phyloP scores from a whole-genome alignment of 2,329 filamentous ascomycete species.

The Penicillium sp. region DNA sequence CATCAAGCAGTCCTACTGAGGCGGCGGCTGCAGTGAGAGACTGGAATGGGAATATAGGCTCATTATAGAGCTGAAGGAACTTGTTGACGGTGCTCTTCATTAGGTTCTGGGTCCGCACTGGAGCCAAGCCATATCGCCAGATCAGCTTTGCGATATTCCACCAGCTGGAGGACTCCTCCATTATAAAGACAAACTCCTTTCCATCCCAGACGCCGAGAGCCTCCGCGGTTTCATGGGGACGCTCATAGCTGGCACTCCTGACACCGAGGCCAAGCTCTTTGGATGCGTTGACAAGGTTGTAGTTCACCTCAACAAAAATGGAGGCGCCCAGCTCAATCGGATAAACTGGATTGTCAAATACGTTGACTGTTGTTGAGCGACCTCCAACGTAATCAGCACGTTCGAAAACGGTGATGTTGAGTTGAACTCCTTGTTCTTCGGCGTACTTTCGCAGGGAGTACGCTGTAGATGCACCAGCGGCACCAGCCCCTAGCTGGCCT shows the following conservation, averaged over 20 bases:
- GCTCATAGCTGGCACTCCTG: slow-evolving; percentile 53
- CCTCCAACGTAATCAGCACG: slow-evolving; percentile 78
- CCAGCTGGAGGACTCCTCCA: slow-evolving; percentile 69
- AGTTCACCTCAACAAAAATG: slow-evolving; percentile 86
- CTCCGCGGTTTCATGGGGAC: slow-evolving; percentile 50
- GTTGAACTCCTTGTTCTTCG: slow-evolving; percentile 58
- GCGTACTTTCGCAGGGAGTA: slow-evolving; percentile 80
- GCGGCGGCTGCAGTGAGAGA: slow-evolving; percentile 72
- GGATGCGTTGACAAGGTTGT: slow-evolving; percentile 77
- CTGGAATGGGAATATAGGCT: slow-evolving; percentile 81
- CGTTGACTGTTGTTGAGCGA: slow-evolving; percentile 81
- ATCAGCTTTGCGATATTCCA: slow-evolving; percentile 80
- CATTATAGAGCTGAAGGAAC: slow-evolving; percentile 81
- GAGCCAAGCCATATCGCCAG: slow-evolving; percentile 84
- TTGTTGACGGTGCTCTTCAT: slow-evolving; percentile 72
- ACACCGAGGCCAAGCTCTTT: slow-evolving; percentile 71
- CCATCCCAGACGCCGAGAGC: slow-evolving; percentile 86
- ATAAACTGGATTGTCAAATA: slow-evolving; percentile 68
- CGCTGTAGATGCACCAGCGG: slow-evolving; percentile 83
- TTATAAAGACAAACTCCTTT: slow-evolving; percentile 70
- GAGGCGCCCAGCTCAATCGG: slow-evolving; percentile 87
- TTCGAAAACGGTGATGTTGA: slow-evolving; percentile 90
- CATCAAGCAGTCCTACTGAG: slow-evolving; percentile 68
- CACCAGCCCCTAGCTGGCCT: slow-evolving; percentile 72
- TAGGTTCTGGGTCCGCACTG: slow-evolving; percentile 72